Evolutionary conservation across 306 rosid species (phyloP), one percentile per base, ranked within the genome.

Genomic region (Malus sylvestris): DNA sequence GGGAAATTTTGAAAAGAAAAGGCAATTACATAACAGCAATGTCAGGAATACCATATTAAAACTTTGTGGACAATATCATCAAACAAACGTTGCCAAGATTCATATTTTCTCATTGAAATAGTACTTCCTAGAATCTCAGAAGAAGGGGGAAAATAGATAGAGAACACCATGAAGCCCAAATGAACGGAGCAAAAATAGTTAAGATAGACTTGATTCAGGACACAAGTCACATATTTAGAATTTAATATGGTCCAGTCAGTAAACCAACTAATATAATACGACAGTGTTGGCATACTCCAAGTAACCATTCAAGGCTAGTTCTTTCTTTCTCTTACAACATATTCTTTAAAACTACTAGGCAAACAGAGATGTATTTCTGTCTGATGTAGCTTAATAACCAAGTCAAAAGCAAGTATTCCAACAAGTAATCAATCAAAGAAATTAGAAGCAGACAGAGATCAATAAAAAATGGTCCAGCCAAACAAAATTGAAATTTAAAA

Each of bases 371-470:
- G 16, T 6, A 72, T 14, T 12, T 23, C 18, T 73, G 25, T 59
- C 19, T 40, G 20, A 59, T 14, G 40, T 23, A 58, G 25, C 68
- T 59, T 38, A 73, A 15, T 23, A 22, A 58, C 49, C 67, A 72
- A 35, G 16, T 72, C 25, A 40, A 29, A 73, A 46, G 32, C 45
- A 9, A 32, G 19, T 52, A 15, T 63, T 71, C 10, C 65, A 32
- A 61, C 20, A 59, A 63, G 29, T 18, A 64, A 71, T 42, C 33
- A 40, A 32, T 38, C 68, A 52, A 73, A 14, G 4, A 57, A 66
- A n/a, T 67, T 55, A 83, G 18, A 80, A 44, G 30, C 32, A 83
- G 51, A 81, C 33, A 55, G 65, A 63, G 77, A 18, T 57, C 76
- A 75, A 71, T 77, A 66, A 25, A 70, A 81, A 15, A 25, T 78